These are phyloP conservation scores for Trichoderma virens DNA, from an alignment of 495 filamentous ascomycete species.

Conservation along the genomic window DNA sequence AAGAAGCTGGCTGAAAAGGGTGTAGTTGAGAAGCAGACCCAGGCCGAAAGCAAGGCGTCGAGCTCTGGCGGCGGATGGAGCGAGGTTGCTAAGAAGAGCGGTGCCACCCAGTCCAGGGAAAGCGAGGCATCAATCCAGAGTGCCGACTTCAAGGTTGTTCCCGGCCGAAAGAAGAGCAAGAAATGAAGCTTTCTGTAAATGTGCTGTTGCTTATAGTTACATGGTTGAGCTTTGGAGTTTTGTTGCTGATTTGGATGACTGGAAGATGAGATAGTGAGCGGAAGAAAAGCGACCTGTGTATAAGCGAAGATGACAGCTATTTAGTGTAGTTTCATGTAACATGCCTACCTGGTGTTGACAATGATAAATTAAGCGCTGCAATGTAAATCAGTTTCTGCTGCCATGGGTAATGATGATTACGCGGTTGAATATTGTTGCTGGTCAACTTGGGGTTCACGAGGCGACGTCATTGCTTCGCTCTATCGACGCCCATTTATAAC, in stretches of 20 bases:
- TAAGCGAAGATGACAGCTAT: too few relatives aligned
- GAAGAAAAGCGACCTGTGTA: too few relatives aligned
- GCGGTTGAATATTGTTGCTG: too few relatives aligned
- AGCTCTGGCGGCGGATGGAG: conserved; percentile 73
- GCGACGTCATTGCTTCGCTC: too few relatives aligned
- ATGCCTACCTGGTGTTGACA: too few relatives aligned
- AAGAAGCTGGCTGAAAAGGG: conserved; percentile 89
- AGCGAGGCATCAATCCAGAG: conserved; percentile 44
- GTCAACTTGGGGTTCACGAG: too few relatives aligned
- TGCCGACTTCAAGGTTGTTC: conserved; percentile 78
- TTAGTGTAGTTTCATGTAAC: too few relatives aligned
- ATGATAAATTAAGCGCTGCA: too few relatives aligned
- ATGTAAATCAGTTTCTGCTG: too few relatives aligned
- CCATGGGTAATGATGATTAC: too few relatives aligned
- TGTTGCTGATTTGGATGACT: background rate
- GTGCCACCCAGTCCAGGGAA: conserved; percentile 28
- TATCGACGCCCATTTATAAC: too few relatives aligned
- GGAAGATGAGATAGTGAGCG: too few relatives aligned
- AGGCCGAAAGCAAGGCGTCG: conserved; percentile 33
- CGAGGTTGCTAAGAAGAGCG: conserved; percentile 90
- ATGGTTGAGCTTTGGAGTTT: background rate
- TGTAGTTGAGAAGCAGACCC: conserved; percentile 54
- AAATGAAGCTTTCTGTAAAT: conserved; percentile 31
- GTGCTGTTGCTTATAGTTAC: background rate
- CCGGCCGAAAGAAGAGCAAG: conserved; percentile 89